phyloP scores from a whole-genome alignment of 1,139 yeast genomes.

The Yamadazyma membranifaciens region DNA sequence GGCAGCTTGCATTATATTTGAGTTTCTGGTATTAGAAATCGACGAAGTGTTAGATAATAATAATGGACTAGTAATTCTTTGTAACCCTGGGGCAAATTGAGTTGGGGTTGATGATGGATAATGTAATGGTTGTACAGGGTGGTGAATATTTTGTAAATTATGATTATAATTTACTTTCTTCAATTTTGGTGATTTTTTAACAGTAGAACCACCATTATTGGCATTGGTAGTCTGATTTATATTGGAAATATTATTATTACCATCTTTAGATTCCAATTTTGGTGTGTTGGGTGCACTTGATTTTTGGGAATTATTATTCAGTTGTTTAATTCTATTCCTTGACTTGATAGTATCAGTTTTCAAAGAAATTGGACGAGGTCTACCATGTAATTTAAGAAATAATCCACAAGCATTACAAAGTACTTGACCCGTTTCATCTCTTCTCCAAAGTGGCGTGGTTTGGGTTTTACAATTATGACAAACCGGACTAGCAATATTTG shows the following conservation, averaged over 20 bases:
- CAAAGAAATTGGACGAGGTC: constrained; percentile 86
- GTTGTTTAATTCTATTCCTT: constrained; percentile 70
- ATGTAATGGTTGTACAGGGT: constrained; percentile 54
- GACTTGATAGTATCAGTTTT: constrained; percentile 92
- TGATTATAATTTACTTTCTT: constrained; percentile 15
- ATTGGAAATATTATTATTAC: constrained; percentile 2
- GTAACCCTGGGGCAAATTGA: constrained; percentile 65
- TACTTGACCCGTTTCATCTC: constrained; percentile 91
- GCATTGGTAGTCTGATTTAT: constrained; percentile 1
- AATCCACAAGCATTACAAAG: constrained; percentile 95
- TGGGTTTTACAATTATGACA: constrained; percentile 91
- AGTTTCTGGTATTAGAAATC: constrained; percentile 34
- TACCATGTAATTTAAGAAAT: constrained; percentile 84
- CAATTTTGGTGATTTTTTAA: constrained; percentile 35
- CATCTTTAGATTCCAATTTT: constrained; percentile 42
- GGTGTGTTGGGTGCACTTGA: constrained; percentile 44
- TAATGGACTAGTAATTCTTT: constrained; percentile 63
- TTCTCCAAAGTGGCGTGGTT: constrained; percentile 92
- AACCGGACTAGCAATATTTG: constrained; percentile 61
- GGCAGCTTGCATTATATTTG: constrained; percentile 44
- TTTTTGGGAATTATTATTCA: constrained; percentile 23
- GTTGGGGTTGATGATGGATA: constrained; percentile 71
- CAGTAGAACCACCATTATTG: not conserved
- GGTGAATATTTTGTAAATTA: constrained; percentile 19
- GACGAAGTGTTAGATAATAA: constrained; percentile 48